Percentiles rank a stretch among this genome's conserved stretches.
These are phyloP conservation scores for Elaeis guineensis DNA, from an alignment of 176 grass and related monocot genomes.

Conservation along the genomic window DNA sequence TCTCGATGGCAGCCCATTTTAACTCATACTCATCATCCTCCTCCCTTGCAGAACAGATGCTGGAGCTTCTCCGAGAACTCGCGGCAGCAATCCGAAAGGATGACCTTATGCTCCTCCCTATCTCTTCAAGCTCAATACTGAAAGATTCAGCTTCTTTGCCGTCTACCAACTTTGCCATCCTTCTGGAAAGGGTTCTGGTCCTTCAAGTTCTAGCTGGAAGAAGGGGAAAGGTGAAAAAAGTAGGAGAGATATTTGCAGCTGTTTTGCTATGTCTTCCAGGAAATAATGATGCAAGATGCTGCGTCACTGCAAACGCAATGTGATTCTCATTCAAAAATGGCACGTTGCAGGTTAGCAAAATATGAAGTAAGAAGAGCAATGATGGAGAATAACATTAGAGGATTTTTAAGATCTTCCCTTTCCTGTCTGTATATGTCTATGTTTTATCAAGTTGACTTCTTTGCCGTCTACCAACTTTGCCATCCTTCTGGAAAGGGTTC, in stretches of 20 bases:
- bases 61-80: constrained; percentile 28
- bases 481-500: neutral
- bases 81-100: constrained; percentile 21
- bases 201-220: too few relatives aligned
- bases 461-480: constrained; percentile 6
- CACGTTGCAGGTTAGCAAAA: too few relatives aligned
- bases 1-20: constrained; percentile 59
- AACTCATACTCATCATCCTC: constrained; percentile 40
- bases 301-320: too few relatives aligned
- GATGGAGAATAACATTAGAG: too few relatives aligned
- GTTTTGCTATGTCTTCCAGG: too few relatives aligned
- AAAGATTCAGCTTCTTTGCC: constrained; percentile 1
- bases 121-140: neutral
- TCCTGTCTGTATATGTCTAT: too few relatives aligned
- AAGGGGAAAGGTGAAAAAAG: too few relatives aligned
- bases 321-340: too few relatives aligned
- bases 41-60: neutral
- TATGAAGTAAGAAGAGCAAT: too few relatives aligned
- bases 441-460: neutral
- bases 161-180: constrained; percentile 11
- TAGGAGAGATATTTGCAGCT: too few relatives aligned
- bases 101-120: constrained; percentile 26
- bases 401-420: too few relatives aligned
- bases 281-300: too few relatives aligned
- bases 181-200: neutral